phyloP scores from a whole-genome alignment of 1,284 basidiomycete species.

The Trametes pubescens region DNA sequence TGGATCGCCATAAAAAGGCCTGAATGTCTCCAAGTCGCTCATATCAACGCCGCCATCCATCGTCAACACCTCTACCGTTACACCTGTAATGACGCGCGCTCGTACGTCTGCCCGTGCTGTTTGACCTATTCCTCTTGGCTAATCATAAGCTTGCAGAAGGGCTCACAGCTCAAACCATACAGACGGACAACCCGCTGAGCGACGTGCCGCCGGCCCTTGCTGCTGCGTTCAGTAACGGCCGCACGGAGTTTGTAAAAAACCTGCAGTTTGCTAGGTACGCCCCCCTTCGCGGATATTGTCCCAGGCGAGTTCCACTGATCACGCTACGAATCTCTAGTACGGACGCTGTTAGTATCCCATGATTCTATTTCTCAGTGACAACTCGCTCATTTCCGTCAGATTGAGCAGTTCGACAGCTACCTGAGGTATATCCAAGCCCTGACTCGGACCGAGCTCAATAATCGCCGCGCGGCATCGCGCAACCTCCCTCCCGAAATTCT shows the following conservation, averaged over 20 bases:
- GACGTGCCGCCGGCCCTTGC: neutral
- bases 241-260: no score
- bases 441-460: neutral
- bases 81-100: no score
- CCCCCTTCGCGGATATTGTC: neutral
- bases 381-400: neutral
- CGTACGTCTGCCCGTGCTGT: no score
- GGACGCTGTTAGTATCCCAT: neutral
- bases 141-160: neutral
- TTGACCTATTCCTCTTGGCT: neutral
- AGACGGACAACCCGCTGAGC: neutral
- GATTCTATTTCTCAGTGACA: neutral
- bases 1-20: no score
- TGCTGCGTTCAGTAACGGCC: neutral
- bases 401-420: neutral
- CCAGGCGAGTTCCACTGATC: neutral
- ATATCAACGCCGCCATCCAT: no score
- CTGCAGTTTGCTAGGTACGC: neutral
- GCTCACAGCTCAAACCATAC: neutral
- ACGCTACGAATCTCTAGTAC: neutral
- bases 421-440: neutral
- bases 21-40: no score
- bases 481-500: neutral
- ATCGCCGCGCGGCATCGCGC: neutral
- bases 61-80: no score